These are phyloP conservation scores for Penicillium longicatenatum DNA, from an alignment of 495 filamentous ascomycete genomes.

Conservation along the genomic window DNA sequence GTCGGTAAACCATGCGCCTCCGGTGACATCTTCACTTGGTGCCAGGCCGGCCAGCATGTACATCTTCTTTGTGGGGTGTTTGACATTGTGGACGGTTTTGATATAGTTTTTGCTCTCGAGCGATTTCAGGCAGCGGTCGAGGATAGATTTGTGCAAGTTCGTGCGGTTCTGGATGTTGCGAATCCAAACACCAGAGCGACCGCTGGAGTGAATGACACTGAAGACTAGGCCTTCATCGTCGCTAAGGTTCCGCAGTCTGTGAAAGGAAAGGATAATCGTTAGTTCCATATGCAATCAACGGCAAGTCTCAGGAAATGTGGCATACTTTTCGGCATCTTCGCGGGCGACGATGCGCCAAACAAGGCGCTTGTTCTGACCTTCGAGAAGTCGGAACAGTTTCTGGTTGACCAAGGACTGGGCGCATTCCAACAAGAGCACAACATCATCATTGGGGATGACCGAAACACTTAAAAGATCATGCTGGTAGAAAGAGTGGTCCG, in stretches of 20 bases:
- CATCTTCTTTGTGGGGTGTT: constrained; percentile 61
- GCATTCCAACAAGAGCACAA: constrained; percentile 58
- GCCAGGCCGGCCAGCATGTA: constrained; percentile 67
- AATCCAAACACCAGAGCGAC: constrained; percentile 83
- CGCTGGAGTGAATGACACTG: constrained; percentile 78
- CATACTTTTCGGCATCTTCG: constrained; percentile 72
- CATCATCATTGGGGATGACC: constrained; percentile 60
- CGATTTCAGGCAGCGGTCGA: constrained; percentile 74
- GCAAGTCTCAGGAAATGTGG: neutral
- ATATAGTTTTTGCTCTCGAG: constrained; percentile 86
- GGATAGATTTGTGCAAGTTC: constrained; percentile 74
- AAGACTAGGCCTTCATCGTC: constrained; percentile 80
- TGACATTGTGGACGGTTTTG: constrained; percentile 67
- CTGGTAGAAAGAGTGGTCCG: constrained; percentile 63
- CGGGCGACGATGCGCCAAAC: constrained; percentile 67
- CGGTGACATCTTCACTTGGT: constrained; percentile 85
- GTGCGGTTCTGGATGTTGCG: constrained; percentile 72
- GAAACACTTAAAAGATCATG: constrained; percentile 63
- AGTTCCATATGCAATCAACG: neutral
- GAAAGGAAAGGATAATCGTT: constrained; percentile 10
- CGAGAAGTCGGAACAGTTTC: constrained; percentile 64
- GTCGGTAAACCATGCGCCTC: constrained; percentile 91
- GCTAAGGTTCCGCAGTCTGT: constrained; percentile 67
- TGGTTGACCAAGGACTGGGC: constrained; percentile 65
- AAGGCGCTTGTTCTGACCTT: constrained; percentile 52